Evolutionary conservation across 2,329 filamentous ascomycete genomes (phyloP), one percentile per base, ranked within the genome.

Genomic region (Cylindrodendrum hubeiense): DNA sequence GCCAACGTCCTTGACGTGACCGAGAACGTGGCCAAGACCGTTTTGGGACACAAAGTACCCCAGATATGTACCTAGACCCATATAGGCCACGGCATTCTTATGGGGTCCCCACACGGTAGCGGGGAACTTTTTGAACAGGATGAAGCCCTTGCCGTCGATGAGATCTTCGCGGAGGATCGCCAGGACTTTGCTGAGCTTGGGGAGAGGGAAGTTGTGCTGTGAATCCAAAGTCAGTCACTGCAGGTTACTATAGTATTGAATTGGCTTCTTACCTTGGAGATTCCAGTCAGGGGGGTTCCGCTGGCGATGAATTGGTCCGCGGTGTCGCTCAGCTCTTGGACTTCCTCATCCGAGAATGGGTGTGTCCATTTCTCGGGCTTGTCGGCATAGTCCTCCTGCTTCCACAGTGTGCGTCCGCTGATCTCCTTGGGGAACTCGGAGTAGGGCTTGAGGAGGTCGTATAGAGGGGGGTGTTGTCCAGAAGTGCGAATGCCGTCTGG

Each of bases 31-130:
- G 47, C 94, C 94, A 19, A 89, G 88, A 19, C 91, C 90, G 81
- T 97, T 97, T 76, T 97, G 94, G 24, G 89, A 93, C 43, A 97
- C 89, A 68, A 96, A 95, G 83, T 97, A 96, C 63, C 94, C 94
- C 10, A 97, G 86, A 78, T 97, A 91, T 5, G 92, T 93, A 43
- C 93, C 91, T 2, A 97, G 85, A 4, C 94, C 94, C 91, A 97
- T 95, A 81, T 97, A 97, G n/a, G 91, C 93, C 12, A 94, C 90
- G 8, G 93, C 93, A 12, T 89, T 93, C 82, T 97, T 97, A 77
- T 89, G 87, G 56, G 89, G 87, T 0, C 91, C 89, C 94, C 94
- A 97, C 79, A 87, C 77, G 46, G 86, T 75, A 1, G 94, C 92
- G 1, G 93, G 94, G 77, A 97, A 91, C 55, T 91, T 90, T 78